phyloP scores from a whole-genome alignment of 176 grass and related monocot genomes.

The Saccharum officinarum region DNA sequence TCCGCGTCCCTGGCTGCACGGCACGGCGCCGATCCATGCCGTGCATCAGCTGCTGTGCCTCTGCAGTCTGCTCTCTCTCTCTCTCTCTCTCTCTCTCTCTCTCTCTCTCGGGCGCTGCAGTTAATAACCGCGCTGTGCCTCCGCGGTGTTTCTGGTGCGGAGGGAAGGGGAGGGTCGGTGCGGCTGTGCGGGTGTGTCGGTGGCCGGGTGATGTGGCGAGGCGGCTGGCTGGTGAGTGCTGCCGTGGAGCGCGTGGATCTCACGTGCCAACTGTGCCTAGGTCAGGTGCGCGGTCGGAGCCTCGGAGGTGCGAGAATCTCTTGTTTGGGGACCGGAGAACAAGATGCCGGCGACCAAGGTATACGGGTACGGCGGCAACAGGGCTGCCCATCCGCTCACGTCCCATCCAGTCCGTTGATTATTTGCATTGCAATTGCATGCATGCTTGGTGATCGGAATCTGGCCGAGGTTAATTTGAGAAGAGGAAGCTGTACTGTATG shows the following conservation, averaged over 20 bases:
- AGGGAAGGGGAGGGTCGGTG: background rate
- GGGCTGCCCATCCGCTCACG: background rate
- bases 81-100: background rate
- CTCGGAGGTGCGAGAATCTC: slow-evolving; percentile 1
- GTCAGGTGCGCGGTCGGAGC: slow-evolving; percentile 31
- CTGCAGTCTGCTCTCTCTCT: too few relatives aligned
- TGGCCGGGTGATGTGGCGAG: background rate
- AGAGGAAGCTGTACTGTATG: too few relatives aligned
- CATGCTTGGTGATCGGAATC: background rate
- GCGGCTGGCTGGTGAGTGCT: background rate
- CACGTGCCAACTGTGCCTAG: slow-evolving; percentile 9
- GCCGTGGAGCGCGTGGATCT: background rate
- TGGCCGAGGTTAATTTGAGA: too few relatives aligned
- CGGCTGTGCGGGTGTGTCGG: slow-evolving; percentile 22
- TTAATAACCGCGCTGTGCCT: background rate
- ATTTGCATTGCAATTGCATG: too few relatives aligned
- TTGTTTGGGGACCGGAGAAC: background rate
- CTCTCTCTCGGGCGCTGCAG: background rate
- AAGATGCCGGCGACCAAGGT: background rate
- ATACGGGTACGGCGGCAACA: background rate
- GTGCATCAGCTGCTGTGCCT: background rate
- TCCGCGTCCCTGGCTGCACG: background rate
- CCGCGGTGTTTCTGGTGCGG: background rate
- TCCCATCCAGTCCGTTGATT: background rate
- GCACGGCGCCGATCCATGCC: background rate